Base-by-base conservation (phyloP, 208 protist genomes). In the Novymonas esmeraldas region DNA sequence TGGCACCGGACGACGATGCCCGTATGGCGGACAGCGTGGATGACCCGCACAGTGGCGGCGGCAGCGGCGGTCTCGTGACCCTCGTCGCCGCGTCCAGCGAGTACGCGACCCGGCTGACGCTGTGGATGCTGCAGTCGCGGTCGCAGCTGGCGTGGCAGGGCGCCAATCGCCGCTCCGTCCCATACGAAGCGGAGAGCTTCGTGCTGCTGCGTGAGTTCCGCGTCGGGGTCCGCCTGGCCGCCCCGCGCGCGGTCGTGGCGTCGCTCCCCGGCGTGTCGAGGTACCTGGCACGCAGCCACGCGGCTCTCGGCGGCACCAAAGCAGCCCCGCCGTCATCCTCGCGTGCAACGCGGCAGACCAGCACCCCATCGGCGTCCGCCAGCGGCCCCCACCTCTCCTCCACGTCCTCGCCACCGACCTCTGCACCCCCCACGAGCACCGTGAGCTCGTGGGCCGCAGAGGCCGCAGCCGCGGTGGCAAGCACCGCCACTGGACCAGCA, bases 61-160 rank as follows among this genome's bases (percentile, higher is more conserved):
- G 16, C 18, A 34, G 41, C 29, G 44, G 50, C 5, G 46, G 74
- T 3, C 13, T 41, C n/a, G 60, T 65, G 24, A 64, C 65, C 11
- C 61, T 70, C 14, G 77, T 79, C 6, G 77, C 77, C 22, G 66
- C 77, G 28, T 67, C 62, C 22, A 82, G 77, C 57, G 68, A 75
- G 41, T 82, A 76, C 20, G 73, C 77, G 1, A 82, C 77, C 10
- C 77, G 78, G 11, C 38, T 79, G 2, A 79, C 73, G 9, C 41
- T 79, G 26, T 83, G 78, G 74, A 62, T 66, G 50, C 45, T 82
- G 18, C 51, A 41, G 26, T 6, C n/a, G 50, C 33, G 51, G 24
- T 2, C 46, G 10, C 36, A 48, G 46, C 50, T 36, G 3, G 18
- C 29, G 29, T 42, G 20, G 39, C 20, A 13, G 49, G 13, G 9